Evolutionary conservation across 257 asterid genomes (phyloP), one percentile per base, ranked within the genome.

Genomic region (Solanum stenotomum): DNA sequence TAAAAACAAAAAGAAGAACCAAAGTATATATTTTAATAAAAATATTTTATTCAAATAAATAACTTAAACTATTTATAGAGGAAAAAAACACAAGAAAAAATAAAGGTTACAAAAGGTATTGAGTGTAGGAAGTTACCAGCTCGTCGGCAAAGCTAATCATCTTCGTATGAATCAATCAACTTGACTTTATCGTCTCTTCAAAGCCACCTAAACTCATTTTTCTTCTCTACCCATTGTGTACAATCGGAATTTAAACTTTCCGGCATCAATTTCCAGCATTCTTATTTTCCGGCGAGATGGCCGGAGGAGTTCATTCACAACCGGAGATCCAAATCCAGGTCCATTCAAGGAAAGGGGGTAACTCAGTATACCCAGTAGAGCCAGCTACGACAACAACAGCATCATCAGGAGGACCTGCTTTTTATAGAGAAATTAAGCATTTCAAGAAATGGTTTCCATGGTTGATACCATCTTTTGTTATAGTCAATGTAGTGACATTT

Each of bases 361-460:
- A 93, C 91, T 90, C 90, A 89, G 91, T 96, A 85, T 95, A 96
- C 89, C 98, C 98, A 9, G 92, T 93, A 2, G 91, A 92, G 31
- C 56, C 90, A 83, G 89, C 91, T 8, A 68, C 91, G 16, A 91
- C 95, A 87, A 27, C 89, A 84, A 2, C 89, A 88, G 87, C 52
- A 38, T 37, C 65, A 29, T 33, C 89, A 75, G 83, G 52, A 75
- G 83, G 83, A 75, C 88, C 88, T 52, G 86, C 83, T 85, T 27
- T 52, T 23, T 93, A 91, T 89, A 86, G 93, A 59, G 97, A 96
- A 85, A 93, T 94, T 8, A 95, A 94, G 95, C 96, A 94, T 87
- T 93, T 92, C 88, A 93, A 92, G 96, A 95, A 92, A 88, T 93
- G 95, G 94, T 56, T 92, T 56, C 94, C 98, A 20, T 95, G 99